Evolutionary conservation across 73 alveolate species (phyloP).

Genomic region (Tetrahymena thermophila): DNA sequence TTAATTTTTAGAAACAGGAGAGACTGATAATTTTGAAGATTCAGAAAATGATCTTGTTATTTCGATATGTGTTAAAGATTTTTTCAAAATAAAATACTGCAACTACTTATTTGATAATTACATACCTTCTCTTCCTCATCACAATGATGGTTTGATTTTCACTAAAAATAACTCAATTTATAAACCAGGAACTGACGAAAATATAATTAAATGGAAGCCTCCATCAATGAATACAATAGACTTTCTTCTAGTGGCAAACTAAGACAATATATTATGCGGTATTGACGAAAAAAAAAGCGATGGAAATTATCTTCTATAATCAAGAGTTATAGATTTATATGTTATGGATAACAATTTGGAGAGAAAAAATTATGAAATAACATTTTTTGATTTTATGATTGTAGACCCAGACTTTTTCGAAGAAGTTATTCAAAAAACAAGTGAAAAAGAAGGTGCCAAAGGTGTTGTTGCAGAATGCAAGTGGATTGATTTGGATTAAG

Average conservation of each 20-base stretch:
- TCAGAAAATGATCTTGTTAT: not conserved
- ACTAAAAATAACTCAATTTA: constrained; percentile 60
- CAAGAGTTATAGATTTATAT: constrained; percentile 17
- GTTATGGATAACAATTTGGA: not conserved
- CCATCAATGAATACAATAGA: constrained; percentile 60
- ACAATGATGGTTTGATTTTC: constrained; percentile 67
- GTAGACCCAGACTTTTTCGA: not conserved
- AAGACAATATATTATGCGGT: not conserved
- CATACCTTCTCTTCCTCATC: constrained; percentile 53
- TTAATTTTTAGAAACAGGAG: not conserved
- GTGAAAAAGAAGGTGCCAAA: not conserved
- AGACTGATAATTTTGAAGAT: not conserved
- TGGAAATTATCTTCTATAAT: not conserved
- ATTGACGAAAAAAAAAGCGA: not conserved
- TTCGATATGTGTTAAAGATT: constrained; percentile 12
- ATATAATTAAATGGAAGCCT: constrained; percentile 72
- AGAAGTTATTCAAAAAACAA: not conserved
- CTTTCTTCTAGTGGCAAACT: constrained; percentile 24
- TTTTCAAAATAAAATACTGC: not conserved
- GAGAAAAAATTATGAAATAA: not conserved
- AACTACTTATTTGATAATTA: constrained; percentile 7
- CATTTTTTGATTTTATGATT: constrained; percentile 10
- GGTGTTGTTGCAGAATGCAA: constrained; percentile 31
- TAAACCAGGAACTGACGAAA: constrained; percentile 66
- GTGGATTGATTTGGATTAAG: not conserved